phyloP scores from a whole-genome alignment of 257 asterid species.

The Datura wrightii region DNA sequence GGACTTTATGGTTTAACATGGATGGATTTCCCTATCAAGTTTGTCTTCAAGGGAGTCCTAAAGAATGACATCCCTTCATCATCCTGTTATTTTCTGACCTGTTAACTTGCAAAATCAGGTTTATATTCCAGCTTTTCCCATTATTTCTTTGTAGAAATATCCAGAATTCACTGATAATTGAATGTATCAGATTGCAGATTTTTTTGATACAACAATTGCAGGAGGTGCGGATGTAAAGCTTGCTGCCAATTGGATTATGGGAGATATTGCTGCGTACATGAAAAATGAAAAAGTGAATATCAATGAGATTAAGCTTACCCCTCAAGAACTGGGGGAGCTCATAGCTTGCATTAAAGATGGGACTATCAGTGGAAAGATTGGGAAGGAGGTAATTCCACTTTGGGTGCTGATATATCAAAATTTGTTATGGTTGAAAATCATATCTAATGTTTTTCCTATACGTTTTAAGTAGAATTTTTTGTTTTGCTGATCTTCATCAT shows the following conservation, averaged over 20 bases:
- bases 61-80: neutral
- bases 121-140: neutral
- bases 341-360: slow-evolving; percentile 84
- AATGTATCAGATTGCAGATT: slow-evolving; percentile 75
- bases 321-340: slow-evolving; percentile 83
- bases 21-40: neutral
- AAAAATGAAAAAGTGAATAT: slow-evolving; percentile 81
- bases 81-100: neutral
- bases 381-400: slow-evolving; percentile 74
- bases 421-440: slow-evolving; percentile 2
- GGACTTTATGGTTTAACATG: neutral
- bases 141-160: neutral
- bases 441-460: neutral
- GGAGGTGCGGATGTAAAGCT: slow-evolving; percentile 81
- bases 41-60: neutral
- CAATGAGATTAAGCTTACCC: slow-evolving; percentile 73
- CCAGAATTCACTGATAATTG: slow-evolving; percentile 29
- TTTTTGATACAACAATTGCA: slow-evolving; percentile 75
- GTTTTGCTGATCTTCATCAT: neutral
- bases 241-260: slow-evolving; percentile 97
- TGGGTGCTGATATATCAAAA: neutral
- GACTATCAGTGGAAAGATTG: slow-evolving; percentile 94
- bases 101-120: neutral
- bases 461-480: neutral
- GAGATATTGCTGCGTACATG: slow-evolving; percentile 93